Percentiles rank a stretch among this genome's conserved stretches.
Evolutionary conservation across 1,284 basidiomycete species (phyloP).

Genomic region (Trichosporon faecale): DNA sequence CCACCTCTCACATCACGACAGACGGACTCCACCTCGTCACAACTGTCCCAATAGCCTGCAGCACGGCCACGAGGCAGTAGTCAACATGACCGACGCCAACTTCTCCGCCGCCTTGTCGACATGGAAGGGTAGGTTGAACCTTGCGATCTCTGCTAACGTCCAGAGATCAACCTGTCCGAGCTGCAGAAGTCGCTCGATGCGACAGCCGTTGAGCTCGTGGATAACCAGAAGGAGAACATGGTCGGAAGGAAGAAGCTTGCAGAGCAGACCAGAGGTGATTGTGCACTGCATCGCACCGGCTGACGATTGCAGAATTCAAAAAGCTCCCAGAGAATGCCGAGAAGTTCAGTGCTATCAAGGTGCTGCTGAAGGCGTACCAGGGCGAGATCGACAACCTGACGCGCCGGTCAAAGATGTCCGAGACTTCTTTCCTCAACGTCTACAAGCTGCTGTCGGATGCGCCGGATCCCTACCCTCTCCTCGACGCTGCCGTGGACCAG

Average conservation of each 20-base stretch:
- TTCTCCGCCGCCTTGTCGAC: constrained; percentile 80
- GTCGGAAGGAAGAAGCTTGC: constrained; percentile 88
- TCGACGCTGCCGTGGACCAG: constrained; percentile 91
- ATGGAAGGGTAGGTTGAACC: constrained; percentile 67
- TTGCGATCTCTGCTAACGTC: not conserved
- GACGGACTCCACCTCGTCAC: not conserved
- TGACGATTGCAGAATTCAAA: constrained; percentile 71
- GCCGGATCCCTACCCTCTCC: constrained; percentile 91
- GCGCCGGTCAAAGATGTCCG: constrained; percentile 81
- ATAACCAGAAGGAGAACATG: constrained; percentile 93
- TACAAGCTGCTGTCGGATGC: constrained; percentile 92
- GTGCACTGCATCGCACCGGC: not conserved
- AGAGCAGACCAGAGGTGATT: constrained; percentile 83
- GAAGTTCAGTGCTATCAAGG: constrained; percentile 79
- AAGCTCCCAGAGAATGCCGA: constrained; percentile 78
- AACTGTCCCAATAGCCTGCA: not conserved
- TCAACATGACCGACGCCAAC: constrained; percentile 55
- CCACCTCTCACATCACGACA: constrained; percentile 6
- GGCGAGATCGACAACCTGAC: constrained; percentile 93
- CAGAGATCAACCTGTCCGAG: constrained; percentile 81
- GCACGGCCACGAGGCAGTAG: constrained; percentile 8
- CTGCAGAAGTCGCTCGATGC: constrained; percentile 87
- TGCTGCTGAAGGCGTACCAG: constrained; percentile 90
- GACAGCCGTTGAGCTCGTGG: constrained; percentile 90
- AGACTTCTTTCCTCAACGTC: constrained; percentile 88